Base-by-base conservation (phyloP, 1,139 yeast genomes). In the Lizanozyma gosingica region DNA sequence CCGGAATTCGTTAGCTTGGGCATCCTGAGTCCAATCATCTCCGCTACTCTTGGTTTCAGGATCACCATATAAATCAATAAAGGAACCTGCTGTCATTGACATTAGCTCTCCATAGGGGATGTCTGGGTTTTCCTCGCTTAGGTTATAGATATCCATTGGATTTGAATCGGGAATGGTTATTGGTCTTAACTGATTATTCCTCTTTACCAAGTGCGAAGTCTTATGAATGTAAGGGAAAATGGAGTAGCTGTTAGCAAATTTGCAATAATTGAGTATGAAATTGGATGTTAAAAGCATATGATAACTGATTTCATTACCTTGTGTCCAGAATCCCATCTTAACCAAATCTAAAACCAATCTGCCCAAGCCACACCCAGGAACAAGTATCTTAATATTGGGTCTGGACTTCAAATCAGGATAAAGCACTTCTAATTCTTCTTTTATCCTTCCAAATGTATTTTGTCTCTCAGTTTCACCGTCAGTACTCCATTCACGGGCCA, bases 351-450 rank as follows among this genome's bases (percentile, higher is more conserved):
- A 71, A n/a, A 86, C 83, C 44, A 86, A 57, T 41, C 95, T 58
- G 0, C 94, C 96, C 15, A 85, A 63, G 0, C 96, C 96, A 45
- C 87, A 79, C 1, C 96, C 96, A 0, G 96, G 95, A 1, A 81
- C 79, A 32, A 87, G 63, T 0, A 85, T 67, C 37, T 69, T 66
- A 2, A 74, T 50, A 14, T 62, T 40, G 16, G 60, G 67, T 34
- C 84, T 54, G 0, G 56, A 43, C 1, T 51, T 50, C n/a, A 40
- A 57, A 15, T 59, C 63, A 0, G 83, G 83, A 47, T 57, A 77
- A 27, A 61, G 40, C 1, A 37, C 39, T 18, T 66, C 71, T 34
- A 83, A 57, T 34, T 68, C 77, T 0, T 51, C 44, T 3, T 78
- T 45, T 2, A 86, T 67, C 11, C 64, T 60, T 0, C 68, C 70